Percentiles rank a stretch among this genome's conserved stretches.
These are phyloP conservation scores for Sclerotinia trifoliorum DNA, from an alignment of 2,329 filamentous ascomycete genomes.

Conservation along the genomic window DNA sequence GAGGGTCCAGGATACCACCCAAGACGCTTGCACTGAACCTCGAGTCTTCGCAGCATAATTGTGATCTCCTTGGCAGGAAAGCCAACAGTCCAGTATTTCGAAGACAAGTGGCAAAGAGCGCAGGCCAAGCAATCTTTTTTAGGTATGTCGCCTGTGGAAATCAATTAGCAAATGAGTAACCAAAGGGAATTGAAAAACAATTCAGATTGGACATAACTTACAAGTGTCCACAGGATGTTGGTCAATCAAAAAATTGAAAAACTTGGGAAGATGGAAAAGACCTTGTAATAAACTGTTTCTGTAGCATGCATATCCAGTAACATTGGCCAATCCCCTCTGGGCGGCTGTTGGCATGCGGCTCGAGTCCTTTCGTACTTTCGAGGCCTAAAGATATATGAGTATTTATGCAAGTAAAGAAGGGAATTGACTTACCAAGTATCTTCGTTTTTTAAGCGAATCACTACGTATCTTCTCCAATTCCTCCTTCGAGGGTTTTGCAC, in stretches of 20 bases:
- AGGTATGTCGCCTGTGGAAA: neutral
- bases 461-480: slow-evolving; percentile 7
- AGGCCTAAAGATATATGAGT: neutral
- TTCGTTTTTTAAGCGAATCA: slow-evolving; percentile 9
- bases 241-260: slow-evolving; percentile 39
- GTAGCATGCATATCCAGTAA: slow-evolving; percentile 39
- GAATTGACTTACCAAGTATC: neutral
- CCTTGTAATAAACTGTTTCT: slow-evolving; percentile 40
- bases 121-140: slow-evolving; percentile 26
- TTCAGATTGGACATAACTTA: slow-evolving; percentile 9
- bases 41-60: slow-evolving; percentile 2
- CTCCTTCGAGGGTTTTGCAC: slow-evolving; percentile 4
- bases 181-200: neutral
- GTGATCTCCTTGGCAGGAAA: neutral
- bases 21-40: slow-evolving; percentile 7
- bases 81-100: slow-evolving; percentile 19
- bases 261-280: slow-evolving; percentile 39
- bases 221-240: slow-evolving; percentile 33
- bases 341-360: slow-evolving; percentile 29
- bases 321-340: slow-evolving; percentile 37
- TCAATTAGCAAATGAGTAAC: slow-evolving; percentile 1
- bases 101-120: slow-evolving; percentile 5
- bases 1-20: slow-evolving; percentile 17
- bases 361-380: slow-evolving; percentile 23
- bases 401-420: neutral